A percentile compares a stretch with the other conserved stretches of the same genome.
phyloP scores from a whole-genome alignment of 768 basidiomycete species.

The Saitozyma podzolica region DNA sequence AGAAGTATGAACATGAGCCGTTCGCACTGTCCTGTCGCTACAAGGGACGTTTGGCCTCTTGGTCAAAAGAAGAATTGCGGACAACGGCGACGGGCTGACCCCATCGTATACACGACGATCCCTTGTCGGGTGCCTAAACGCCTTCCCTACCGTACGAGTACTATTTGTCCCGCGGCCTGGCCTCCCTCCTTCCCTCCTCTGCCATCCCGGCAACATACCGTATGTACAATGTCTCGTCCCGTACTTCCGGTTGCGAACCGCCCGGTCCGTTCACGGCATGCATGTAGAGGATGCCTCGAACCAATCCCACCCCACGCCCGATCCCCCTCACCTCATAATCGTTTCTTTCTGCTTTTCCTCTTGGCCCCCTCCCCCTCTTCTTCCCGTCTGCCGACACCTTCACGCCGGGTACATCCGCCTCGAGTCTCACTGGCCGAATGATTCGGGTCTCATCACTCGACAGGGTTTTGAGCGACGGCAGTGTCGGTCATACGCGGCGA shows the following conservation, averaged over 20 bases:
- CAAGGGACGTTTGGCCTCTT: too few relatives aligned
- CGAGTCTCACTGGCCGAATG: background rate
- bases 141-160: constrained; percentile 42
- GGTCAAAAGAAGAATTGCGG: too few relatives aligned
- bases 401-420: background rate
- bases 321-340: background rate
- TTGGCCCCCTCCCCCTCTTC: too few relatives aligned
- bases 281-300: background rate
- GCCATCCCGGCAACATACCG: background rate
- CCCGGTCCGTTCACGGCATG: background rate
- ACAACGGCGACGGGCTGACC: too few relatives aligned
- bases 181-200: constrained; percentile 36
- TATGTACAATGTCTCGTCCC: constrained; percentile 12
- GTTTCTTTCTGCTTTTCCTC: too few relatives aligned
- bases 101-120: too few relatives aligned
- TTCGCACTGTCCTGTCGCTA: too few relatives aligned
- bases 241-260: constrained; percentile 11
- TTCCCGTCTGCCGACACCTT: too few relatives aligned
- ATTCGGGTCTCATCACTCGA: background rate
- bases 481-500: background rate
- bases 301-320: background rate
- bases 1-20: too few relatives aligned
- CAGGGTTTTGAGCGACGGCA: background rate
- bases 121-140: constrained; percentile 8
- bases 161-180: constrained; percentile 46